Base-by-base conservation (phyloP, 495 filamentous ascomycete species). In the Tetracladium setigerum region DNA sequence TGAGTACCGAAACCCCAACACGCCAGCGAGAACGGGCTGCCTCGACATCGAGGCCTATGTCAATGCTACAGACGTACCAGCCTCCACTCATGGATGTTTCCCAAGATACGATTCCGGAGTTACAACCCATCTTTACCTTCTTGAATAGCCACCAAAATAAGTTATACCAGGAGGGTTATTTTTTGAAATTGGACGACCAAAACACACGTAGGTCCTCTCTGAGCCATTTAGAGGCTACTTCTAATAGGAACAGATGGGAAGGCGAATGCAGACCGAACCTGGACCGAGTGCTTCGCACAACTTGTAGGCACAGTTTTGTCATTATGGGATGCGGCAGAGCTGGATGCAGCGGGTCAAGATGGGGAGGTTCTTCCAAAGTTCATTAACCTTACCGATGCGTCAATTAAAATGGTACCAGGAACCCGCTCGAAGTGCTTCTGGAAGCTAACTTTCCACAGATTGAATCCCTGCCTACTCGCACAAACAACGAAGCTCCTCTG, bases 251-350 rank as follows among this genome's bases (percentile, higher is more conserved):
- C 60, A 97, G 89, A 90, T 63, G 92, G 92, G 24, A 84, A 86
- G 41, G 84, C 87, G 5, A 89, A 86, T 58, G 63, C 72, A 10
- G 92, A 96, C 65, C 82, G 94, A 52, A 84, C 81, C 47, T 99
- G 92, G 92, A 81, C 82, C 17, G 92, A 99, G 77, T 96, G 87
- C 64, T 99, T 96, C 67, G 92, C 90, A 5, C 92, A 97, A 60
- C 77, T 99, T 14, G 87, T 95, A 13, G 92, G 92, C 47, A 96
- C 91, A 0, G 86, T 96, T 16, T 71, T 99, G 39, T 96, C 91
- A 5, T 71, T 97, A 16, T 99, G 92, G 92, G 92, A 97, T 67
- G 90, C 91, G 15, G 80, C 85, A 51, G 89, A 90, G 64, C 73
- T 99, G 60, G 92, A 97, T 73, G 82, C 82, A 35, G 89, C 88